Percentiles rank a stretch among this genome's conserved stretches.
Evolutionary conservation across 139 green algal species (phyloP).

Genomic region (Trebouxia sp.): DNA sequence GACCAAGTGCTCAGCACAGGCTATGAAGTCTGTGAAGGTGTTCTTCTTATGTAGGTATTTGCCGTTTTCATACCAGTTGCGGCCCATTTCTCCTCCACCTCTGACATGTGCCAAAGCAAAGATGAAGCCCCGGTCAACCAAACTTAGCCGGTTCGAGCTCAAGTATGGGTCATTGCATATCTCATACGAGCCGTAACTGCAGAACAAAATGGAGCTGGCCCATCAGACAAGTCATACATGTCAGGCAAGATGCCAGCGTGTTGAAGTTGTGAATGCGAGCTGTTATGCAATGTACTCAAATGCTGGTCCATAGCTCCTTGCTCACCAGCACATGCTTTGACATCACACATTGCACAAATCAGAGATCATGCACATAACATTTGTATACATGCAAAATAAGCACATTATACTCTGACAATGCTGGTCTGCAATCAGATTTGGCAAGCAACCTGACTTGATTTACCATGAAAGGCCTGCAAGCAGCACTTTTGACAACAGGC

Average conservation of each 20-base stretch:
- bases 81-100: slow-evolving; percentile 81
- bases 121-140: slow-evolving; percentile 80
- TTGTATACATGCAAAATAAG: too few relatives aligned
- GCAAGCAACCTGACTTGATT: not conserved
- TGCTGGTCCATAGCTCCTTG: too few relatives aligned
- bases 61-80: slow-evolving; percentile 71
- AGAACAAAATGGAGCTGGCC: too few relatives aligned
- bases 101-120: slow-evolving; percentile 84
- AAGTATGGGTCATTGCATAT: slow-evolving; percentile 67
- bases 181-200: slow-evolving; percentile 63
- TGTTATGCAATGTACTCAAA: too few relatives aligned
- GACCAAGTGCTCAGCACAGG: slow-evolving; percentile 68
- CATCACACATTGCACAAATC: too few relatives aligned
- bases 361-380: too few relatives aligned
- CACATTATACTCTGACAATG: too few relatives aligned
- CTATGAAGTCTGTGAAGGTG: slow-evolving; percentile 85
- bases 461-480: not conserved
- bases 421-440: too few relatives aligned
- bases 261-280: too few relatives aligned
- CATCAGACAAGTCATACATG: too few relatives aligned
- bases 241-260: too few relatives aligned
- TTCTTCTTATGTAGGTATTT: slow-evolving; percentile 81
- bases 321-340: too few relatives aligned
- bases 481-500: not conserved
- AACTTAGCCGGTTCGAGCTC: slow-evolving; percentile 47